Conservation (phyloP, 176 grass and related monocot species). For the Cenchrus fungigraminus region DNA sequence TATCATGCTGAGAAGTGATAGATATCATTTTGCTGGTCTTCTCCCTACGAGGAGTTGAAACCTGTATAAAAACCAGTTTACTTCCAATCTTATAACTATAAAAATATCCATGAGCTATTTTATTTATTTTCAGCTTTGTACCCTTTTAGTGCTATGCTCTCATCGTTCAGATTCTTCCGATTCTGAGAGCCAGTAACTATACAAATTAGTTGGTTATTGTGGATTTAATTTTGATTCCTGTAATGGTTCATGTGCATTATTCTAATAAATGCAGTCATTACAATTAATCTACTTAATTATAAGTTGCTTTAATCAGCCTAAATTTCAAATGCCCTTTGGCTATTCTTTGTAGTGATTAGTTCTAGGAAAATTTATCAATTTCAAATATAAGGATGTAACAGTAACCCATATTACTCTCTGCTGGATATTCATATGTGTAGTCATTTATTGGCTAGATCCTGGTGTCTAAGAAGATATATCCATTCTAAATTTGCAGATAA, state of each 20-base stretch:
- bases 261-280: background rate
- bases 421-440: constrained; percentile 1
- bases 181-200: constrained; percentile 6
- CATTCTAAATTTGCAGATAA: background rate
- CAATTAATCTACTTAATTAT: background rate
- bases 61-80: background rate
- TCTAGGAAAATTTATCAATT: background rate
- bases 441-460: constrained; percentile 26
- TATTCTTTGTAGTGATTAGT: background rate
- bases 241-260: background rate
- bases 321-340: background rate
- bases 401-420: background rate
- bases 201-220: constrained; percentile 14
- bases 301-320: constrained; percentile 19
- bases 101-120: background rate
- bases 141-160: background rate
- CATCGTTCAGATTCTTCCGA: background rate
- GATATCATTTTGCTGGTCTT: constrained; percentile 25
- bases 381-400: background rate
- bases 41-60: background rate
- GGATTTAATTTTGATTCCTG: background rate
- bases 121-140: background rate
- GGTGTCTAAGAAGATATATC: constrained; percentile 19
- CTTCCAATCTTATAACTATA: constrained; percentile 14
- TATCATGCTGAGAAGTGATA: constrained; percentile 18